Percentiles rank a stretch among this genome's conserved stretches.
Conservation (phyloP, 2,329 filamentous ascomycete genomes). For the Xylaria sp. region DNA sequence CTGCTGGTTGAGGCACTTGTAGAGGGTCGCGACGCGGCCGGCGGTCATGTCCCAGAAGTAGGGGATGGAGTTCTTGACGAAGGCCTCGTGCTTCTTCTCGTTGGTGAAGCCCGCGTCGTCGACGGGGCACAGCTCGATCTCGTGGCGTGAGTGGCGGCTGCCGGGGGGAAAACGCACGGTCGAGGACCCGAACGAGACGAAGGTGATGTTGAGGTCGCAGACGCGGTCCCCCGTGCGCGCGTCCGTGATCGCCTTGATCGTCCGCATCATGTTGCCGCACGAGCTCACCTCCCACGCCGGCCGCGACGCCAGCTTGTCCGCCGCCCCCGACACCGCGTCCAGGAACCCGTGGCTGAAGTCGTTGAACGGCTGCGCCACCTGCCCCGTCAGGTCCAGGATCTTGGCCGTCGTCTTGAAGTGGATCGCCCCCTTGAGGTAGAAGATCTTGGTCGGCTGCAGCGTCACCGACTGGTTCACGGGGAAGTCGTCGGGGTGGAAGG, state of each 20-base stretch:
- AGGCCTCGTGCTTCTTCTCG: slow-evolving; percentile 38
- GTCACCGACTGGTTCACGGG: slow-evolving; percentile 33
- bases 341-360: slow-evolving; percentile 38
- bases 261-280: slow-evolving; percentile 42
- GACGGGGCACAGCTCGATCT: slow-evolving; percentile 37
- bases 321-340: slow-evolving; percentile 27
- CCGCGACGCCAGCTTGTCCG: slow-evolving; percentile 22
- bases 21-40: slow-evolving; percentile 35
- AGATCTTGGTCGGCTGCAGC: slow-evolving; percentile 31
- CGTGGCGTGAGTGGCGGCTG: slow-evolving; percentile 36
- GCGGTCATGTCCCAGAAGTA: slow-evolving; percentile 41
- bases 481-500: slow-evolving; percentile 40
- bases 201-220: slow-evolving; percentile 41
- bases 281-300: slow-evolving; percentile 34
- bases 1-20: slow-evolving; percentile 40
- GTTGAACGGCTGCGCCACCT: slow-evolving; percentile 29
- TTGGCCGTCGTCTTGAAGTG: slow-evolving; percentile 40
- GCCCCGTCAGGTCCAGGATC: slow-evolving; percentile 35
- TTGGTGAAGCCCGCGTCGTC: slow-evolving; percentile 25
- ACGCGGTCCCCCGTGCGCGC: slow-evolving; percentile 27
- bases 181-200: slow-evolving; percentile 37
- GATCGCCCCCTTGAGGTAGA: slow-evolving; percentile 37
- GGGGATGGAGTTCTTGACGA: slow-evolving; percentile 38
- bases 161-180: slow-evolving; percentile 36
- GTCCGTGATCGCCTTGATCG: slow-evolving; percentile 38